A percentile compares a stretch with the other conserved stretches of the same genome.
Conservation (phyloP, 768 basidiomycete species). For the Tulasnella sp. region DNA sequence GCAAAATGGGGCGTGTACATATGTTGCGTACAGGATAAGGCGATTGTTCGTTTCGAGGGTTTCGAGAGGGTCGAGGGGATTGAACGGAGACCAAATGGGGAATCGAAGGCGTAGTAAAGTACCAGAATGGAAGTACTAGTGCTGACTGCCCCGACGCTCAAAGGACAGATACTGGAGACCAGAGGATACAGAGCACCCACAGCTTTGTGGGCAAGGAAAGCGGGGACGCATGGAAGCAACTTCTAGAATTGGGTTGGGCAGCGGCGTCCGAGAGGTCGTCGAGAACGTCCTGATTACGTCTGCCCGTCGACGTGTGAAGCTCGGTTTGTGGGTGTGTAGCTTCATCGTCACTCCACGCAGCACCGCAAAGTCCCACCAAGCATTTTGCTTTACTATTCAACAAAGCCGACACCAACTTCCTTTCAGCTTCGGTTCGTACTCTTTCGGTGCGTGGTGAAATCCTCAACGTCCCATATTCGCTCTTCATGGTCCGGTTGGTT, state of each 20-base stretch:
- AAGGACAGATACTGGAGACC: not conserved
- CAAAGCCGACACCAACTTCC: not conserved
- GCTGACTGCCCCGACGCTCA: not conserved
- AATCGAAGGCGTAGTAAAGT: not conserved
- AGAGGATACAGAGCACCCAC: not conserved
- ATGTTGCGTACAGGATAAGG: not conserved
- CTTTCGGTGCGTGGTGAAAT: not conserved
- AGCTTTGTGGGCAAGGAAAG: not conserved
- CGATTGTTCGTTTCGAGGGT: not conserved
- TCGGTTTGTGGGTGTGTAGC: not conserved
- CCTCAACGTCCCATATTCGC: not conserved
- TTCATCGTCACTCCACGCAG: not conserved
- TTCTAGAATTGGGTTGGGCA: not conserved
- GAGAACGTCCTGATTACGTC: not conserved
- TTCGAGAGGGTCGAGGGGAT: not conserved
- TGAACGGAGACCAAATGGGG: not conserved
- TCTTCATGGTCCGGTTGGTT: not conserved
- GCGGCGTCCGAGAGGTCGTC: not conserved
- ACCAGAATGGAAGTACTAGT: not conserved
- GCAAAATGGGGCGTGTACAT: not conserved
- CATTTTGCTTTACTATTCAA: not conserved
- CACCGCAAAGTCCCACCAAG: not conserved
- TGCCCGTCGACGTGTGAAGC: not conserved
- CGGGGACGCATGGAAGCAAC: not conserved
- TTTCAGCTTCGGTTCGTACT: not conserved